Evolutionary conservation across 2,329 filamentous ascomycete species (phyloP), one percentile per base, ranked within the genome.

Genomic region (Phialocephala subalpina): DNA sequence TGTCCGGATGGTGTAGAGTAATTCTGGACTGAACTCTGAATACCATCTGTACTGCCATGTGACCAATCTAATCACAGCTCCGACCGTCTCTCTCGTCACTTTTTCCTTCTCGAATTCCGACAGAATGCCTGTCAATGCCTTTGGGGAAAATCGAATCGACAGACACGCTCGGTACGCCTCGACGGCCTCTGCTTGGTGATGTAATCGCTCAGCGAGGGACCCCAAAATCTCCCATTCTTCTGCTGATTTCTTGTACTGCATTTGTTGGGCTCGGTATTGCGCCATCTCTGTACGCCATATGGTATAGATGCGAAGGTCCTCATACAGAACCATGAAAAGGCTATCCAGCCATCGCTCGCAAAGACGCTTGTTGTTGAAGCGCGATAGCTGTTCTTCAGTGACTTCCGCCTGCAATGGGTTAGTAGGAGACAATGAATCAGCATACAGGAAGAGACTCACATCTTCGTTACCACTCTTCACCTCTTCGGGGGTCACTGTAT

Each of bases 1-100:
- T 71, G 92, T 94, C 68, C 96, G 90, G 75, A 98, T 92, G 2
- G 92, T 91, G 79, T 90, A 93, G 62, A 99, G 86, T 52, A 99
- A 86, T 70, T 94, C 90, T 0, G 96, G 96, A 20, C 94, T 97
- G 81, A 99, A 99, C 86, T 99, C 96, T 64, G 94, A 97, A 82
- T 99, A 99, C 96, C 96, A 99, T 72, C 96, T 87, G 81, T 97
- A 99, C 81, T 99, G 96, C 96, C 96, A 99, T 14, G 95, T 96
- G 38, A 98, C 93, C 49, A 99, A 83, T 60, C 94, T 86, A 71
- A 99, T 97, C 65, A 97, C 84, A n/a, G 92, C 90, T 33, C 90
- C 91, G 7, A 98, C 86, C 64, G 90, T 93, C 67, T 94, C 92
- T 67, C 93, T 84, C 3, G 92, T 94, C 79, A 92, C 93, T 74